A percentile compares a stretch with the other conserved stretches of the same genome.
phyloP scores from a whole-genome alignment of 495 filamentous ascomycete genomes.

The Aspergillus nanangensis region DNA sequence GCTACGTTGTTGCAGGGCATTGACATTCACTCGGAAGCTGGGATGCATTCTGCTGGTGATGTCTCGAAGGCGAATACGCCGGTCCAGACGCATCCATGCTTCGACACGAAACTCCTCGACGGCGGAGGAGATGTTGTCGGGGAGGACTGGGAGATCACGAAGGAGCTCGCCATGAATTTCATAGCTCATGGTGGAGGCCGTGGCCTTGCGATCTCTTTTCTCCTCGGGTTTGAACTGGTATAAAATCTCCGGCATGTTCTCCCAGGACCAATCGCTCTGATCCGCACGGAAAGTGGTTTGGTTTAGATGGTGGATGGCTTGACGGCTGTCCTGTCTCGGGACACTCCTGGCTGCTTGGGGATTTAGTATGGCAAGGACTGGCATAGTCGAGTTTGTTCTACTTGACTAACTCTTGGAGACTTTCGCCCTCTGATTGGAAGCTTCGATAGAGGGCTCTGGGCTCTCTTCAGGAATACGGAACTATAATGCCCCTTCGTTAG shows the following conservation, averaged over 20 bases:
- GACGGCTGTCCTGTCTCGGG: conserved; percentile 11
- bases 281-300: conserved; percentile 6
- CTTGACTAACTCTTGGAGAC: not conserved
- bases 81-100: conserved; percentile 21
- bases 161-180: conserved; percentile 9
- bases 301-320: conserved; percentile 7
- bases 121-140: conserved; percentile 14
- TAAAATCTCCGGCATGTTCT: conserved; percentile 13
- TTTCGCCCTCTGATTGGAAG: too few relatives aligned
- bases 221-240: conserved; percentile 11
- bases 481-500: too few relatives aligned
- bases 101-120: conserved; percentile 21
- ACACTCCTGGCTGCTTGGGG: not conserved
- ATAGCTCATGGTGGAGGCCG: conserved; percentile 2
- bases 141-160: conserved; percentile 12
- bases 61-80: conserved; percentile 14
- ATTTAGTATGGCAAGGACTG: not conserved
- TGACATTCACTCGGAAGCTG: conserved; percentile 5
- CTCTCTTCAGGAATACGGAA: too few relatives aligned
- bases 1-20: conserved; percentile 14
- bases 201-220: not conserved
- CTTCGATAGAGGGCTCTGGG: too few relatives aligned
- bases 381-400: not conserved
- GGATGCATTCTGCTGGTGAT: conserved; percentile 16
- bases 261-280: conserved; percentile 14